A percentile compares a stretch with the other conserved stretches of the same genome.
Conservation (phyloP, 139 green algal genomes). For the Picochlorum sp. region DNA sequence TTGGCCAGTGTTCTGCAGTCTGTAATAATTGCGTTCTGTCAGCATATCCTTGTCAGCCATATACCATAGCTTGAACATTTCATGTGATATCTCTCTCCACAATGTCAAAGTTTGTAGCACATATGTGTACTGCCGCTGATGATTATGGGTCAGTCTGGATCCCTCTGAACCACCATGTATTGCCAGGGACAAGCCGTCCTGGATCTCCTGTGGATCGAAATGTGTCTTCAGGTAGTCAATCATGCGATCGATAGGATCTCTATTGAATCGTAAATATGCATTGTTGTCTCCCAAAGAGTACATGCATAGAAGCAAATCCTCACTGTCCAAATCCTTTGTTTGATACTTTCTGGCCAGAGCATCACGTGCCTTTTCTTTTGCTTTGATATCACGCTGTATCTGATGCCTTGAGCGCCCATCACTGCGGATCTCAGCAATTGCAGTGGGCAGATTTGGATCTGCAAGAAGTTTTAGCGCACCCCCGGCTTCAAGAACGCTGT, state of each 20-base stretch:
- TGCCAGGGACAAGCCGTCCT: background rate
- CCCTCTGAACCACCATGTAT: conserved; percentile 1
- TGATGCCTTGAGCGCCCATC: conserved; percentile 29
- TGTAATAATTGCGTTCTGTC: conserved; percentile 63
- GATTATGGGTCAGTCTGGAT: conserved; percentile 79
- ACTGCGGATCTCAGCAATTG: conserved; percentile 79
- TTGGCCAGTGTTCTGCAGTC: conserved; percentile 84
- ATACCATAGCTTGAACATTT: conserved; percentile 89
- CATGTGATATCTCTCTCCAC: conserved; percentile 75
- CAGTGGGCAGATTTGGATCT: conserved; percentile 62
- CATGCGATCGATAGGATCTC: conserved; percentile 64
- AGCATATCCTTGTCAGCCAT: conserved; percentile 82
- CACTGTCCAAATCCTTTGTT: conserved; percentile 22
- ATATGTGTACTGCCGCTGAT: conserved; percentile 84
- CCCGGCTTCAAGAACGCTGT: conserved; percentile 62
- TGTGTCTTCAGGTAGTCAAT: conserved; percentile 4
- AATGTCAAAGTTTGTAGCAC: conserved; percentile 84
- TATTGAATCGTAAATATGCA: conserved; percentile 85
- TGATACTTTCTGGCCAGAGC: conserved; percentile 56
- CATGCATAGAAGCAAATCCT: conserved; percentile 75
- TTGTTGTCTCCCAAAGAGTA: conserved; percentile 93
- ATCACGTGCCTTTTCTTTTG: conserved; percentile 44
- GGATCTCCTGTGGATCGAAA: background rate
- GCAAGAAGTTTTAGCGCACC: conserved; percentile 45
- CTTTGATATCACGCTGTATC: conserved; percentile 78